These are phyloP conservation scores for Diospyros lotus DNA, from an alignment of 148 eudicot genomes.

Conservation along the genomic window DNA sequence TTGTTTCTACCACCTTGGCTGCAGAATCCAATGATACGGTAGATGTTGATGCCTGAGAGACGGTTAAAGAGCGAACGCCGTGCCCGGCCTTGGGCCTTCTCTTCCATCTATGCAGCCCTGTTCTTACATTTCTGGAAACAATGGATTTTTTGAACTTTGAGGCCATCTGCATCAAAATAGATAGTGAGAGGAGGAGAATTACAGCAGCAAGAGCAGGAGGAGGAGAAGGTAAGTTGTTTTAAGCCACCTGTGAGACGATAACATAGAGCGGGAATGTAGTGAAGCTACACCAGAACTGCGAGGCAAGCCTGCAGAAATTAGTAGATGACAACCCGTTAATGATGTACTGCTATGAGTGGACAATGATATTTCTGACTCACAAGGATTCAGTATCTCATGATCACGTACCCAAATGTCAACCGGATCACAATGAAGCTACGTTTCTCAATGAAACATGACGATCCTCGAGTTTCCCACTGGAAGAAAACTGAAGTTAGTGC, in stretches of 20 bases:
- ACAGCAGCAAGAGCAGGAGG: background rate
- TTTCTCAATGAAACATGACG: slow-evolving; percentile 61
- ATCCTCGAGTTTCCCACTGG: slow-evolving; percentile 65
- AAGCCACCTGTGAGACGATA: slow-evolving; percentile 58
- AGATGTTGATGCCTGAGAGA: slow-evolving; percentile 8
- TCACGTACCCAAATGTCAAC: slow-evolving; percentile 62
- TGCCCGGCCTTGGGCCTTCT: slow-evolving; percentile 42
- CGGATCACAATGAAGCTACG: slow-evolving; percentile 45
- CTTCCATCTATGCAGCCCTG: slow-evolving; percentile 60
- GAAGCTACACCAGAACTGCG: slow-evolving; percentile 85
- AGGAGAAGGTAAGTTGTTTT: too few relatives aligned
- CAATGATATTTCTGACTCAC: background rate
- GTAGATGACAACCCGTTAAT: background rate
- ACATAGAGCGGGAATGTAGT: slow-evolving; percentile 78
- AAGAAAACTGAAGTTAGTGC: background rate
- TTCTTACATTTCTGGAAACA: slow-evolving; percentile 50
- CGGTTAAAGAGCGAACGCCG: slow-evolving; percentile 11
- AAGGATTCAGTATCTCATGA: background rate
- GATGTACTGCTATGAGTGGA: background rate
- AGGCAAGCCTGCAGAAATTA: slow-evolving; percentile 39
- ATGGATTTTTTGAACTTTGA: slow-evolving; percentile 61
- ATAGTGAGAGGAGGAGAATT: too few relatives aligned
- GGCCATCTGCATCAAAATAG: slow-evolving; percentile 51
- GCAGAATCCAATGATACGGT: slow-evolving; percentile 20
- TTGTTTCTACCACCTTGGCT: slow-evolving; percentile 16